Conservation (phyloP, 1,284 basidiomycete genomes). For the Boletellus dicymbophilus region DNA sequence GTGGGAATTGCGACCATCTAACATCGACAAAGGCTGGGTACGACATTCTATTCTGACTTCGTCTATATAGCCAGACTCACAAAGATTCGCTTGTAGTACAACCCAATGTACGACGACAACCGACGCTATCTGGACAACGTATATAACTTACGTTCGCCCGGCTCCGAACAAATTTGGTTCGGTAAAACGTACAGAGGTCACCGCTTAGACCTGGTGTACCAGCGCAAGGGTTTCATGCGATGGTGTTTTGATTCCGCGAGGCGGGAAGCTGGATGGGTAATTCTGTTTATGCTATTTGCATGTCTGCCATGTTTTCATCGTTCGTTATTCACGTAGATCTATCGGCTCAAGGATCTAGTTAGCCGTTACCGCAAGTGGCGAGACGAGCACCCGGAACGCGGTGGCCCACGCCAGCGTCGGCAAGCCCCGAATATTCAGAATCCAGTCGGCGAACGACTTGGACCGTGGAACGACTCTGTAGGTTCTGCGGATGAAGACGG, state of each 20-base stretch:
- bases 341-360: constrained; percentile 11
- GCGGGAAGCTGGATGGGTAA: constrained; percentile 8
- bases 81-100: constrained; percentile 10
- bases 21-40: constrained; percentile 10
- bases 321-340: constrained; percentile 2
- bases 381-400: constrained; percentile 11
- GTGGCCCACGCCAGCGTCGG: constrained; percentile 2
- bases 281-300: neutral
- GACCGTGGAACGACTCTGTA: constrained; percentile 11
- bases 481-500: constrained; percentile 17
- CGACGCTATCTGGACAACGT: constrained; percentile 12
- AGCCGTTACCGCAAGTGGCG: constrained; percentile 12
- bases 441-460: constrained; percentile 16
- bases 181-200: constrained; percentile 15
- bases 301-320: neutral
- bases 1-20: constrained; percentile 13
- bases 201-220: constrained; percentile 17
- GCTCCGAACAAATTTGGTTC: constrained; percentile 27
- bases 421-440: constrained; percentile 8
- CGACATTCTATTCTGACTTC: neutral
- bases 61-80: neutral
- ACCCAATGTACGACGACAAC: constrained; percentile 8
- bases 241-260: constrained; percentile 3
- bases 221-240: constrained; percentile 7
- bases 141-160: constrained; percentile 23